Base-by-base conservation (phyloP, 257 asterid species). In the Echites panduratus region DNA sequence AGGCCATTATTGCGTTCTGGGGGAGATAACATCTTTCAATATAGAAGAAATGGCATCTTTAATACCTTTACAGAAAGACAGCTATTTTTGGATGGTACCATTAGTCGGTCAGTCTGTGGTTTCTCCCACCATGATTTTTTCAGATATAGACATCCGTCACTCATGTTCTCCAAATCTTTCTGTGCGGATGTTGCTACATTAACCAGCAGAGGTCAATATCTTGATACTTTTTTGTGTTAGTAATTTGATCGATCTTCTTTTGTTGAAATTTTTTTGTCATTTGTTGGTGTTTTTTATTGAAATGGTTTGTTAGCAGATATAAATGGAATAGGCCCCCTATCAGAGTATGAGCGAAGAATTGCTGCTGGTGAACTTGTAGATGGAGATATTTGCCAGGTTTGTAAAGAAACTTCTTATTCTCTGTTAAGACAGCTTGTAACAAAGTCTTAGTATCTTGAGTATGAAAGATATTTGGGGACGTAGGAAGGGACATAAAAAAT, bases 301-400 rank as follows among this genome's bases (percentile, higher is more conserved):
- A 69, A 77, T 76, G 72, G 61, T 74, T 74, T 43, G 45, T 62
- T 74, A 67, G 59, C 87, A 87, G 99, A 82, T 70, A 70, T 64
- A 35, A 81, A 72, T 73, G 75, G 82, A 68, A 90, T 86, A 73
- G 98, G 98, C 32, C 97, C 97, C 74, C 91, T 93, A 2, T 74
- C 86, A 40, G 97, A 91, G 81, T 93, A 93, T 64, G 95, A 83
- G 78, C 88, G 95, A 65, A 86, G 98, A 80, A 82, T 93, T 65
- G 85, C 90, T 58, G 86, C 88, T 10, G 96, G 98, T 68, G 98
- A 91, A 40, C 95, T 93, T 57, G 57, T 84, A 61, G 97, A 91
- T 76, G 97, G 98, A 74, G 98, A 93, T 82, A 85, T 80, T 78
- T 89, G 87, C 73, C 98, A 94, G 90, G 99, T 89, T 77, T 50